Percentiles rank a stretch among this genome's conserved stretches.
Conservation (phyloP, 164 flowering plant genomes). For the Nelumbo lutea region DNA sequence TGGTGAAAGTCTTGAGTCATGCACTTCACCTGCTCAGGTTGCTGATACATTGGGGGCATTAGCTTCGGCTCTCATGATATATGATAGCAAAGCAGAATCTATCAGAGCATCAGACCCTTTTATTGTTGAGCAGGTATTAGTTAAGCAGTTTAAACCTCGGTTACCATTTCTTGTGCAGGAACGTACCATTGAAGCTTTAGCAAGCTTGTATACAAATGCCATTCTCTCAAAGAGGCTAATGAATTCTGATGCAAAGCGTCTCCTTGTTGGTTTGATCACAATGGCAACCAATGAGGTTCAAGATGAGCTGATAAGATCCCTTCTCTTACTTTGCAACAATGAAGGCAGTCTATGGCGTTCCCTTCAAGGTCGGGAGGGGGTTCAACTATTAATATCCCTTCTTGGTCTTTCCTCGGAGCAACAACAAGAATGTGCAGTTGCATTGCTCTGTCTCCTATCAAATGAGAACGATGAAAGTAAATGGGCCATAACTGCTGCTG, state of each 20-base stretch:
- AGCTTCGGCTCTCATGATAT: conserved; percentile 99
- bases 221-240: conserved; percentile 59
- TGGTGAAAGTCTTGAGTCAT: conserved; percentile 97
- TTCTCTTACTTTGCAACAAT: conserved; percentile 65
- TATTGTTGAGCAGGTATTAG: conserved; percentile 68
- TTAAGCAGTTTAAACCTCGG: conserved; percentile 72
- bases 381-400: conserved; percentile 93
- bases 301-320: conserved; percentile 78
- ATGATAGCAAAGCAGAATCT: conserved; percentile 79
- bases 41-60: conserved; percentile 97
- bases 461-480: conserved; percentile 95
- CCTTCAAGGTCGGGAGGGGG: conserved; percentile 96
- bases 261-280: conserved; percentile 93
- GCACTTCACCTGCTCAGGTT: conserved; percentile 79
- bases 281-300: conserved; percentile 92
- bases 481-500: conserved; percentile 99
- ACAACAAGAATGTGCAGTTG: conserved; percentile 97
- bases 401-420: conserved; percentile 99
- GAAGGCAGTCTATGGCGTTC: conserved; percentile 90
- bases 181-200: conserved; percentile 95
- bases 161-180: conserved; percentile 83
- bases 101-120: conserved; percentile 78
- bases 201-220: conserved; percentile 90
- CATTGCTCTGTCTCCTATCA: conserved; percentile 77
- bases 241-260: conserved; percentile 79